Evolutionary conservation across 2,329 filamentous ascomycete species (phyloP), one percentile per base, ranked within the genome.

Genomic region (Aaosphaeria arxii): DNA sequence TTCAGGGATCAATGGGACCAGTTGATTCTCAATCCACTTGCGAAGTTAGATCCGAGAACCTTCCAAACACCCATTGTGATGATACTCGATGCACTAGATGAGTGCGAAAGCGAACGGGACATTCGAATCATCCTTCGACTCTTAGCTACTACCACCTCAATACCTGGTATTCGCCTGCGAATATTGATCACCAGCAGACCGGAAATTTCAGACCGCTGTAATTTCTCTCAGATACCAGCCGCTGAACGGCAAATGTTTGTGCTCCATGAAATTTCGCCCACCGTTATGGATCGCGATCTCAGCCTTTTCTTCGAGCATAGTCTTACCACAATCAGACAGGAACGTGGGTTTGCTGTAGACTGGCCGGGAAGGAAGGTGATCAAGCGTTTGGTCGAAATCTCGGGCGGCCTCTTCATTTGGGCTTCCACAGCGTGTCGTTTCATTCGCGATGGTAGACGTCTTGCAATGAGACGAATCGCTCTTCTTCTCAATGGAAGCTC

Each of bases 341-440:
- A 50, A 38, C 42, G 41, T 6, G n/a, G 5, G 11, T 38, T 56
- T 6, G 33, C 29, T 17, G 33, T 9, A 11, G 44, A 49, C 44
- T 49, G 44, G 62, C 61, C 59, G 7, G 49, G 54, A 1, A 11
- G 46, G 7, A 45, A 58, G 7, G 36, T 9, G 9, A 56, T 69
- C 11, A 5, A 53, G 13, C 47, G 38, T 28, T 45, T 71, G 6
- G 54, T 62, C 30, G 17, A 58, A 9, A 66, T 51, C 41, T 50
- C 69, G 7, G 48, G 56, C 42, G 59, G 63, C 6, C 54, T 72
- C 24, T 72, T 72, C 46, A 71, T 72, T 40, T 69, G 57, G 46
- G 64, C 69, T 4, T 53, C 58, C 7, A 66, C 59, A 6, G 54
- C 47, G 5, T 63, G 51, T 52, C 55, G 56, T 11, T 64, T 55